Conservation (phyloP, 495 filamentous ascomycete genomes). For the Lentithecium fluviatile region DNA sequence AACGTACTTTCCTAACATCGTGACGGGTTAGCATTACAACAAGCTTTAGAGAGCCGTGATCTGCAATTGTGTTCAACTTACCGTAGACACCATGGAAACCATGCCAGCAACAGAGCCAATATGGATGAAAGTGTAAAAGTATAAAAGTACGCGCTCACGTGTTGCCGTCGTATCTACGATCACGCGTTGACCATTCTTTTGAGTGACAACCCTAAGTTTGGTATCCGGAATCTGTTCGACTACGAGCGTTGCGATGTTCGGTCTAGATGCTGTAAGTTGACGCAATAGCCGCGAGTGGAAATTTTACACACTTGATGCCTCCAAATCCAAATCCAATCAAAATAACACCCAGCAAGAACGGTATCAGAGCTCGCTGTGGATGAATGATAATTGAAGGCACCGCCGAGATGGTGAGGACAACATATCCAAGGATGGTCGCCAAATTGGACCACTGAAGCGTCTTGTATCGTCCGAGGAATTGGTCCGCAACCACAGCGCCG, state of each 20-base stretch:
- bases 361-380: conserved; percentile 50
- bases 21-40: not conserved
- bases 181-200: conserved; percentile 47
- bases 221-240: conserved; percentile 53
- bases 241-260: conserved; percentile 60
- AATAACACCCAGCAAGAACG: conserved; percentile 60
- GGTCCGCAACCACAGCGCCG: conserved; percentile 69
- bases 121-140: conserved; percentile 68
- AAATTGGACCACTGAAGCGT: conserved; percentile 61
- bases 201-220: conserved; percentile 21
- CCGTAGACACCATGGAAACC: conserved; percentile 58
- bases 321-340: conserved; percentile 64
- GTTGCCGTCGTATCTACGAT: conserved; percentile 67
- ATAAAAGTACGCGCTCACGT: conserved; percentile 55
- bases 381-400: conserved; percentile 60
- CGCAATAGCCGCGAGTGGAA: not conserved
- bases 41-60: not conserved
- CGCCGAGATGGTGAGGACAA: conserved; percentile 61
- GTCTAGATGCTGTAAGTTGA: conserved; percentile 69
- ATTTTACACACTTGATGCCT: conserved; percentile 52
- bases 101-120: conserved; percentile 57
- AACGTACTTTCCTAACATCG: conserved; percentile 58
- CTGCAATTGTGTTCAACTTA: not conserved
- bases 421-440: conserved; percentile 61
- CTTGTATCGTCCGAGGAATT: conserved; percentile 65